phyloP scores from a whole-genome alignment of 192 early-diverging fungal genomes.

The Ambispora gerdemannii region DNA sequence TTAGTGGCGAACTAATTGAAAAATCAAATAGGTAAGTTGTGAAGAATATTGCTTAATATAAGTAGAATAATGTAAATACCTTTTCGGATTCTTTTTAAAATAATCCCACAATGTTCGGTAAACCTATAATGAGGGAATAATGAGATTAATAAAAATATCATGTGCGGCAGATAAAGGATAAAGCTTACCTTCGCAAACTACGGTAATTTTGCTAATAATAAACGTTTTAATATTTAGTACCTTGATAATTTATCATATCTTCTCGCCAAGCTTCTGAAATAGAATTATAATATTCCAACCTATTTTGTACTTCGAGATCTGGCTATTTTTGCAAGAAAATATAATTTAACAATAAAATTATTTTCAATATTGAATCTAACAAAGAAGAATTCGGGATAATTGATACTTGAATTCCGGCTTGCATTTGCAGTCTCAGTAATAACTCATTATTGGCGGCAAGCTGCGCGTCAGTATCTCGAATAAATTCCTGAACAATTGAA shows the following conservation, averaged over 20 bases:
- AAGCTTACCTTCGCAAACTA: too few relatives aligned
- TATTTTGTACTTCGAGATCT: not conserved
- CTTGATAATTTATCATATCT: conserved; percentile 11
- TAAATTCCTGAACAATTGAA: conserved; percentile 9
- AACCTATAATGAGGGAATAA: not conserved
- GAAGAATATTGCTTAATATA: not conserved
- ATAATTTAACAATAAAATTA: too few relatives aligned
- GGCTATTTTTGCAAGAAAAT: not conserved
- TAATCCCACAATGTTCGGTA: not conserved
- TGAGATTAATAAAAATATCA: not conserved
- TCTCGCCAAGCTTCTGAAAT: conserved; percentile 4
- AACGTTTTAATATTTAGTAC: too few relatives aligned
- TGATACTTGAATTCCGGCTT: conserved; percentile 13
- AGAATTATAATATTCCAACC: not conserved
- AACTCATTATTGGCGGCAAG: conserved; percentile 10
- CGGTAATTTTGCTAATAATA: too few relatives aligned
- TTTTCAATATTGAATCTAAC: not conserved
- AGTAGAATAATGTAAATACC: not conserved
- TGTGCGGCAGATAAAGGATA: not conserved
- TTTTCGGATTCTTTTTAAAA: not conserved
- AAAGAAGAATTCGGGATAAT: not conserved
- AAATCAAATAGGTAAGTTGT: not conserved
- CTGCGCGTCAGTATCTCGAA: not conserved
- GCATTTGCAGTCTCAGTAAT: not conserved
- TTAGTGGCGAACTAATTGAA: not conserved